Evolutionary conservation across 495 filamentous ascomycete genomes (phyloP), one percentile per base, ranked within the genome.

Genomic region (Lichina pygmaea): DNA sequence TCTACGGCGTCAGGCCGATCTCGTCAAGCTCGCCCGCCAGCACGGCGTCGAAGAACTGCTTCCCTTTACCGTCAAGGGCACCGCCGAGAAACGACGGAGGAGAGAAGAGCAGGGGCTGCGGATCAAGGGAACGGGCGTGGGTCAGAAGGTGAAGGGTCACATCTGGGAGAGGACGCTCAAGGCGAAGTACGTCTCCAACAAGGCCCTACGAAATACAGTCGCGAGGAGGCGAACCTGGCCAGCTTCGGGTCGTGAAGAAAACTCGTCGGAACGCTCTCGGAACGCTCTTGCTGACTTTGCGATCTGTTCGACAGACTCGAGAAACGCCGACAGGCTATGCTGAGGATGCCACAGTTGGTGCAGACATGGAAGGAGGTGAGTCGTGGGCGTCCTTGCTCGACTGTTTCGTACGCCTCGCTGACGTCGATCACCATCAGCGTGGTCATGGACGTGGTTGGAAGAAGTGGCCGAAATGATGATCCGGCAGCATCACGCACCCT

Each of bases 91-190:
- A 59, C 61, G 76, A 53, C 61, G 62, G 56, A 70, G 69, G 56
- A 63, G 75, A 44, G 66, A 73, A 40, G 77, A 86, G 64, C 62
- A 74, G 45, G 85, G 83, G 33, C 56, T 91, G 52, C 63, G 72
- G 41, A 74, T 93, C 50, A 89, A 80, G 70, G 82, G 85, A 52
- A 93, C 89, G 13, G 82, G 86, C 66, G 71, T 82, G 49, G 85
- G 84, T n/a, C 71, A 91, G 66, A 73, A 71, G 58, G 85, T 93
- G 52, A 94, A 93, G 74, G 89, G 89, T 54, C 82, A 94, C 62
- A 68, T 70, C 57, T 81, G 81, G 73, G 89, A 97, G 68, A 72
- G 89, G 60, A 81, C 75, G 50, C 62, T 93, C 66, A 77, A 78
- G 63, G 64, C 67, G 42, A 72, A 73, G 70, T 73, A 70, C 46